Conservation (phyloP, 805 yeast genomes). For the Wickerhamiella parazyma region DNA sequence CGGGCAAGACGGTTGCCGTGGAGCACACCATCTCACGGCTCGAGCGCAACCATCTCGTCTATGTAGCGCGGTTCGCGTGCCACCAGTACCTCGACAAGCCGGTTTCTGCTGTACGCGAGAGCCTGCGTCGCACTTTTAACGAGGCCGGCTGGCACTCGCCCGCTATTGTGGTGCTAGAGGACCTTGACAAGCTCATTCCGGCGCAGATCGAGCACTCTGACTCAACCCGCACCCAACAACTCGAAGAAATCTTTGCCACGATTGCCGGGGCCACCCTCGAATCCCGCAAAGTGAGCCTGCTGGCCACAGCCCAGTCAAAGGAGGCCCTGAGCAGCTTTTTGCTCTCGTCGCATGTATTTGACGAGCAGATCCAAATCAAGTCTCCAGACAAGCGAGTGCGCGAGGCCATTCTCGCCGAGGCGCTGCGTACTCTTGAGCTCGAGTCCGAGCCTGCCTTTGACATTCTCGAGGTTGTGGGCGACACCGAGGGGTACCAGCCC, state of each 20-base stretch:
- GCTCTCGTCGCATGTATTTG: constrained; percentile 57
- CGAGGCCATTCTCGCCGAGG: constrained; percentile 32
- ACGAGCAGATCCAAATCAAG: constrained; percentile 42
- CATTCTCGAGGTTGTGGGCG: constrained; percentile 40
- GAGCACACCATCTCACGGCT: constrained; percentile 31
- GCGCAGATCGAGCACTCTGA: constrained; percentile 52
- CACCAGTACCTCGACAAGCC: constrained; percentile 44
- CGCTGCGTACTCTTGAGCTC: constrained; percentile 27
- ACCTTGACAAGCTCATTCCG: constrained; percentile 57
- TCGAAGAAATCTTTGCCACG: constrained; percentile 46
- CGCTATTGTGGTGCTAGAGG: constrained; percentile 59
- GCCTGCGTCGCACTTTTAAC: constrained; percentile 33
- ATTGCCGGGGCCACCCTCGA: constrained; percentile 30
- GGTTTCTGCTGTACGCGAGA: constrained; percentile 33
- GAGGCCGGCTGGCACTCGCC: constrained; percentile 68
- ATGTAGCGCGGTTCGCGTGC: constrained; percentile 38
- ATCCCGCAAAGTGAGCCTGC: constrained; percentile 37
- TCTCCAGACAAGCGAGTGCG: constrained; percentile 61
- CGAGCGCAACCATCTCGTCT: constrained; percentile 30
- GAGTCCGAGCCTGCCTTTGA: constrained; percentile 31
- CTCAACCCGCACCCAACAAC: constrained; percentile 45
- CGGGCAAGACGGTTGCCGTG: constrained; percentile 60
- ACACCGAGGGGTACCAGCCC: constrained; percentile 84
- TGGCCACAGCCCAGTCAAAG: constrained; percentile 52
- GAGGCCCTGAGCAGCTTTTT: constrained; percentile 49